Base-by-base conservation (phyloP, 1,284 basidiomycete species). In the Trametes versicolor region DNA sequence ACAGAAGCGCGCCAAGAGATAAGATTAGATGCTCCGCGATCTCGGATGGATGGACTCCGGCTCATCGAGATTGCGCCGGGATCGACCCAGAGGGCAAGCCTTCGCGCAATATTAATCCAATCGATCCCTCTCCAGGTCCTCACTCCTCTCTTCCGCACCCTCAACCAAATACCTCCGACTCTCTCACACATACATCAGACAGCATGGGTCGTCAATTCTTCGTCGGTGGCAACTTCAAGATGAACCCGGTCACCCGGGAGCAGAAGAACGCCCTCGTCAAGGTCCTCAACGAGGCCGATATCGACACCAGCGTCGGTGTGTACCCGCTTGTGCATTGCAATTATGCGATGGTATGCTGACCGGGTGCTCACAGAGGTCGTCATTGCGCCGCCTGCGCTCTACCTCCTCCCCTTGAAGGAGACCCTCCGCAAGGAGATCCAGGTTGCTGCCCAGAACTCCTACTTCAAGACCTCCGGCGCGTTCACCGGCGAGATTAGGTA, bases 401-500 rank as follows among this genome's bases (percentile, higher is more conserved):
- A 97, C 80, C 83, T 98, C 57, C 78, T 97, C 69, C 79, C 90
- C 47, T 79, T 94, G 66, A 81, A 87, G 76, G 82, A 85, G 34
- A 75, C 80, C 63, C 74, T 95, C 64, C 82, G 85, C 65, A 83
- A 87, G 62, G 87, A 89, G 51, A 79, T 93, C 76, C 83, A 93
- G 74, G 87, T 99, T 68, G 80, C 95, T 15, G 97, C 97, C 25
- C 98, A 99, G 81, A 99, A 99, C 83, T 90, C 89, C 72, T 96
- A 97, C 85, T 84, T 85, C 78, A 93, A 96, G 80, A 75, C 86
- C 15, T 90, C 88, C 25, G 97, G 97, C 58, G 97, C 97, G 23
- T 99, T 92, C 84, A 99, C 98, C 12, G 97, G 96, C 63, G 96
- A 98, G 80, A 94, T 94, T 81, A 96, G 92, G 93, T 90, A 62